These are phyloP conservation scores for Gossypium longicalyx DNA, from an alignment of 345 rosid genomes.

Conservation along the genomic window DNA sequence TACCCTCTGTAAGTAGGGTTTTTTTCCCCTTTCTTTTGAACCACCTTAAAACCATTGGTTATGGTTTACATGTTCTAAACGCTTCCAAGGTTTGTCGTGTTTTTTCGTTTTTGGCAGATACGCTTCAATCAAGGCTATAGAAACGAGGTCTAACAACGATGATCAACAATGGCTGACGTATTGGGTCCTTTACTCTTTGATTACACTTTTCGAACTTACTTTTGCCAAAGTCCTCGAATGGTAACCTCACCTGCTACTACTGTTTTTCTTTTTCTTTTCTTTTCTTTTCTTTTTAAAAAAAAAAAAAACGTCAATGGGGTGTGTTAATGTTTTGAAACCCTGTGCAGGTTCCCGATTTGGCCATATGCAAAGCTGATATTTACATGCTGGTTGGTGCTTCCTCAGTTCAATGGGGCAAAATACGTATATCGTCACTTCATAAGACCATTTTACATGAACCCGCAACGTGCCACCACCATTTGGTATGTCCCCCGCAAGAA, in stretches of 20 bases:
- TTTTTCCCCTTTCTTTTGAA: not conserved
- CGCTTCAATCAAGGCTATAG: conserved; percentile 74
- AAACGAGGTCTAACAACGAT: conserved; percentile 51
- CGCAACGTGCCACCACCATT: conserved; percentile 39
- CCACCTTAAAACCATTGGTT: not conserved
- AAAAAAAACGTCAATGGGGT: too few relatives aligned
- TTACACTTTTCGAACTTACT: conserved; percentile 74
- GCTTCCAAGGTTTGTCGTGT: not conserved
- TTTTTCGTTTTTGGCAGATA: conserved; percentile 31
- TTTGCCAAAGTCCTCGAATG: conserved; percentile 53
- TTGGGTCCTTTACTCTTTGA: conserved; percentile 81
- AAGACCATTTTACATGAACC: conserved; percentile 65
- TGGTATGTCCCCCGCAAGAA: conserved; percentile 82
- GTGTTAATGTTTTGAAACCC: too few relatives aligned
- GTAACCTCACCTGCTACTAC: conserved; percentile 23
- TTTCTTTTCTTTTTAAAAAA: too few relatives aligned
- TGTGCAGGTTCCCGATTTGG: conserved; percentile 74
- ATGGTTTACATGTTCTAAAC: not conserved
- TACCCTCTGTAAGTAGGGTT: conserved; percentile 66
- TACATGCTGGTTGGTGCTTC: conserved; percentile 80
- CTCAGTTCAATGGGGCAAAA: conserved; percentile 82
- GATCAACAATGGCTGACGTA: conserved; percentile 85
- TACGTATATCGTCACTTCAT: conserved; percentile 65
- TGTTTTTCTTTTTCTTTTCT: too few relatives aligned
- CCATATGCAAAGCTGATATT: conserved; percentile 61